phyloP scores from a whole-genome alignment of 164 flowering plant species.

The Umbellularia californica region DNA sequence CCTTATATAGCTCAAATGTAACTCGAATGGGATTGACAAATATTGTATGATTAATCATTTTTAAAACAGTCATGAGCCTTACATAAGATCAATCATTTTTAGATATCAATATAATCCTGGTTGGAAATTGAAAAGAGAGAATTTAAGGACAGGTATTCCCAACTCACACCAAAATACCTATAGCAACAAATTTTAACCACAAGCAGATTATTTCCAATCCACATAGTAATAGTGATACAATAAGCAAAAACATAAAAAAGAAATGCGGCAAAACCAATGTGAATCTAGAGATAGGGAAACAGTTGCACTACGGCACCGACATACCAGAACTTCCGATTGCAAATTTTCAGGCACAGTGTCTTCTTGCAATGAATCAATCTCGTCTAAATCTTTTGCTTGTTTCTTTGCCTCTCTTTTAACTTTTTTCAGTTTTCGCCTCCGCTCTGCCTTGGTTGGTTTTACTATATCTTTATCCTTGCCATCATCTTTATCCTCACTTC shows the following conservation, averaged over 20 bases:
- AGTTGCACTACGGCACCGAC: background rate
- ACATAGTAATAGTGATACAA: too few relatives aligned
- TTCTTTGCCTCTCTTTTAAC: conserved; percentile 72
- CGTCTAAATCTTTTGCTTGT: conserved; percentile 43
- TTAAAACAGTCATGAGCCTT: too few relatives aligned
- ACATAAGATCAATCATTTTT: too few relatives aligned
- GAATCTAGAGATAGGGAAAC: background rate
- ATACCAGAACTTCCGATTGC: conserved; percentile 78
- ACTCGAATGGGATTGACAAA: too few relatives aligned
- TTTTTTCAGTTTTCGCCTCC: conserved; percentile 75
- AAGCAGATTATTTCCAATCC: too few relatives aligned
- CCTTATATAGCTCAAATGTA: too few relatives aligned
- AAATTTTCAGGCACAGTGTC: conserved; percentile 30
- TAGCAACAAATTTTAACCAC: too few relatives aligned
- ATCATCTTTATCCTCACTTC: conserved; percentile 20
- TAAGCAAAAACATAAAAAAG: background rate
- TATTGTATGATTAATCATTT: too few relatives aligned
- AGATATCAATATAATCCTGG: too few relatives aligned
- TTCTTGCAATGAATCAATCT: conserved; percentile 24
- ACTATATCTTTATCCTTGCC: conserved; percentile 27
- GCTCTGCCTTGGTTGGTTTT: conserved; percentile 73
- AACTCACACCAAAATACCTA: too few relatives aligned
- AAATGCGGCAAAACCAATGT: background rate
- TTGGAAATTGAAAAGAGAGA: too few relatives aligned
- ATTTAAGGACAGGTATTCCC: too few relatives aligned